These are phyloP conservation scores for Syzygium oleosum DNA, from an alignment of 345 rosid genomes.

Conservation along the genomic window DNA sequence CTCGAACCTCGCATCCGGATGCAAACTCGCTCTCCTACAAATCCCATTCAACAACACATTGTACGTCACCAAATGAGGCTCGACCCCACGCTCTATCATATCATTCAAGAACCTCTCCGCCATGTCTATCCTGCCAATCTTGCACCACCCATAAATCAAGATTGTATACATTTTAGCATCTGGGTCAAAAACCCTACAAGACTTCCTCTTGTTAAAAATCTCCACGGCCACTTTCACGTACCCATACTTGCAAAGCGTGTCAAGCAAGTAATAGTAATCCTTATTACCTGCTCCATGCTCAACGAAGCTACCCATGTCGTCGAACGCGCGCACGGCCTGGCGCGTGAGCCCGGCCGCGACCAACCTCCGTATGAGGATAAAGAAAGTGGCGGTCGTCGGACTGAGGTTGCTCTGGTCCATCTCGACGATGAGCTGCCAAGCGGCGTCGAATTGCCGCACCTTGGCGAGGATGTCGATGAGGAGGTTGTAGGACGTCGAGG, in stretches of 20 bases:
- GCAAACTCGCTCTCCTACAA: conserved; percentile 72
- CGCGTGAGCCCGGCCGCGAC: conserved; percentile 82
- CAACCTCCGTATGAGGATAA: conserved; percentile 54
- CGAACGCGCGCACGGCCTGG: conserved; percentile 73
- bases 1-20: conserved; percentile 59
- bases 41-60: conserved; percentile 75
- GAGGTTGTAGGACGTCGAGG: conserved; percentile 37
- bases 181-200: conserved; percentile 13
- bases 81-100: conserved; percentile 57
- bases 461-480: conserved; percentile 63
- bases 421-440: conserved; percentile 60
- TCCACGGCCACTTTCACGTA: conserved; percentile 55
- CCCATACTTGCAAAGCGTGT: conserved; percentile 78
- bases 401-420: conserved; percentile 35
- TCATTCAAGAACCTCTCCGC: conserved; percentile 62
- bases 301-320: conserved; percentile 52
- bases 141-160: conserved; percentile 77
- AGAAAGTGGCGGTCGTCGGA: conserved; percentile 52
- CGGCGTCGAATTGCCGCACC: conserved; percentile 74
- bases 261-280: conserved; percentile 52
- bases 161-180: conserved; percentile 54
- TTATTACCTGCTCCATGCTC: conserved; percentile 4
- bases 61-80: conserved; percentile 61
- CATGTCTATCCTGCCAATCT: conserved; percentile 60
- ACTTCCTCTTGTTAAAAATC: conserved; percentile 43